These are phyloP conservation scores for Penicillium daleae DNA, from an alignment of 495 filamentous ascomycete genomes.

Conservation along the genomic window DNA sequence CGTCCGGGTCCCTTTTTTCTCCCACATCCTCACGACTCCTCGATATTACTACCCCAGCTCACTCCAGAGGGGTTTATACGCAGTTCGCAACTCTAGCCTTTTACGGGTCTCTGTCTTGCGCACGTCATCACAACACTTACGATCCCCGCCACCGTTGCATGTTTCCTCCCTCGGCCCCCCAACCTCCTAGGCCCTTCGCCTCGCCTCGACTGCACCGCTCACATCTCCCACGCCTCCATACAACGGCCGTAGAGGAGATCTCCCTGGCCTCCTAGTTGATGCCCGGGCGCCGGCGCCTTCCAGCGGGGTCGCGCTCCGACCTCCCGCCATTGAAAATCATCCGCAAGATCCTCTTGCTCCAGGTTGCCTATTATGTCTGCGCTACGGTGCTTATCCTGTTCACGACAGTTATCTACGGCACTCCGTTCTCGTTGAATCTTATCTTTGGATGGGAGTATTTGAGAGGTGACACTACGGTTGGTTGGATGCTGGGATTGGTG, in stretches of 20 bases:
- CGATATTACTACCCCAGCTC: background rate
- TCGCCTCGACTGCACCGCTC: constrained; percentile 21
- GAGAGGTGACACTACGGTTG: constrained; percentile 85
- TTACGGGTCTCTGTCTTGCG: background rate
- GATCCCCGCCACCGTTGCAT: constrained; percentile 15
- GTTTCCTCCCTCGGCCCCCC: constrained; percentile 1
- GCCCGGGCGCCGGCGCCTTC: constrained; percentile 77
- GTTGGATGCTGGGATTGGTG: constrained; percentile 87
- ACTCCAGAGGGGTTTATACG: background rate
- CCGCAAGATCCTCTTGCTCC: constrained; percentile 84
- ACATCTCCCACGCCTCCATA: constrained; percentile 1
- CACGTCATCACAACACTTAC: background rate
- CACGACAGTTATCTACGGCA: constrained; percentile 81
- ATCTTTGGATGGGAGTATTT: constrained; percentile 81
- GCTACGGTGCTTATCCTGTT: constrained; percentile 82
- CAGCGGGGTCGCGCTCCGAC: constrained; percentile 77
- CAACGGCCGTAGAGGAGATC: constrained; percentile 14
- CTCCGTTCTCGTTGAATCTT: constrained; percentile 67
- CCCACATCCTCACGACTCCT: constrained; percentile 7
- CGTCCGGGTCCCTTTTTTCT: constrained; percentile 12
- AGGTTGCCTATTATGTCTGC: constrained; percentile 77
- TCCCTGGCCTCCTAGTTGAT: constrained; percentile 48
- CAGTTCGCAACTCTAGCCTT: background rate
- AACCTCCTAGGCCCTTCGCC: constrained; percentile 8
- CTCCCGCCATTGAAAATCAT: constrained; percentile 84